Evolutionary conservation across 2,329 filamentous ascomycete genomes (phyloP).

Genomic region (Grosmannia penicillata): DNA sequence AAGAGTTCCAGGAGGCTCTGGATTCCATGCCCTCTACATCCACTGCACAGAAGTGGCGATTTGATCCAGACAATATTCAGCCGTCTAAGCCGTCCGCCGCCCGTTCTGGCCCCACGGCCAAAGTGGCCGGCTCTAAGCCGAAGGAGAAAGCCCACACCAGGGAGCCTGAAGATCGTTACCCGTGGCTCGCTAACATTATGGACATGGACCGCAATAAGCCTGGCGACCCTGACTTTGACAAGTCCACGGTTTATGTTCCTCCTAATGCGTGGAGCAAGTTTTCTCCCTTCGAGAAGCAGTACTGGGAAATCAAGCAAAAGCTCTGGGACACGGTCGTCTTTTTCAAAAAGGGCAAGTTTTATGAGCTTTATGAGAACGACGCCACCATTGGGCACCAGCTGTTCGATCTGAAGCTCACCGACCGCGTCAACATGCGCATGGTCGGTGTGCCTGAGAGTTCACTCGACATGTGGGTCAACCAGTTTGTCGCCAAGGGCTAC

Average conservation of each 20-base stretch:
- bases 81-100: constrained; percentile 15
- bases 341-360: constrained; percentile 99
- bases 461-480: constrained; percentile 92
- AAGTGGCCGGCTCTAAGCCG: constrained; percentile 17
- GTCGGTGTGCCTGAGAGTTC: constrained; percentile 93
- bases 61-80: constrained; percentile 33
- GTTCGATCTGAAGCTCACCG: constrained; percentile 94
- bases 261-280: constrained; percentile 67
- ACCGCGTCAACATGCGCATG: constrained; percentile 99
- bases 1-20: constrained; percentile 38
- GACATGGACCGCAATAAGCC: constrained; percentile 73
- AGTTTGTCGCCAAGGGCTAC: constrained; percentile 95
- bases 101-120: constrained; percentile 11
- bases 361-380: constrained; percentile 95
- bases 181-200: constrained; percentile 74
- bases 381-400: constrained; percentile 91
- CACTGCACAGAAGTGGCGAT: constrained; percentile 71
- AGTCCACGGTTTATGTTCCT: constrained; percentile 80
- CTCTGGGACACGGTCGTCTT: constrained; percentile 97
- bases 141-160: constrained; percentile 62
- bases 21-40: constrained; percentile 50
- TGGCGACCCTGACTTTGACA: constrained; percentile 79
- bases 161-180: constrained; percentile 74
- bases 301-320: constrained; percentile 98
- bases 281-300: constrained; percentile 92